These are phyloP conservation scores for Oldenlandia corymbosa DNA, from an alignment of 257 asterid species.

Conservation along the genomic window DNA sequence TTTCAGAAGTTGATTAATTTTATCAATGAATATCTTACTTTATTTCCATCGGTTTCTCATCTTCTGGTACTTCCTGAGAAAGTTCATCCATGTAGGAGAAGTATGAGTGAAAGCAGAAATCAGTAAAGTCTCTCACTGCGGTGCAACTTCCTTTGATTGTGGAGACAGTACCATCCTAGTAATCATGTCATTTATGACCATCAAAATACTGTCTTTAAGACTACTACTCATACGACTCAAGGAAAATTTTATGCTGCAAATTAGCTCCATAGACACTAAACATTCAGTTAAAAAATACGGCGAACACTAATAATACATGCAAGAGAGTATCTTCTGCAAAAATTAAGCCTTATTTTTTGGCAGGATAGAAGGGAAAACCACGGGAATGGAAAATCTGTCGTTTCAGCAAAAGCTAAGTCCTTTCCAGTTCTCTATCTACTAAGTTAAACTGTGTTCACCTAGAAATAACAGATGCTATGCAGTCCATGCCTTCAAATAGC, in stretches of 20 bases:
- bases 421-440: too few species aligned
- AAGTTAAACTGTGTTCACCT: neutral
- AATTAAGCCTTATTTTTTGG: too few species aligned
- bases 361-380: neutral
- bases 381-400: too few species aligned
- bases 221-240: neutral
- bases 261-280: neutral
- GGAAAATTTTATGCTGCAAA: neutral
- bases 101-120: constrained; percentile 90
- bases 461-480: neutral
- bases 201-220: constrained; percentile 2
- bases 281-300: neutral
- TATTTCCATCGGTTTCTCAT: constrained; percentile 63
- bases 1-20: neutral
- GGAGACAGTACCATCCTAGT: constrained; percentile 70
- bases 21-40: constrained; percentile 34
- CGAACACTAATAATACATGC: neutral
- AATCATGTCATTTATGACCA: constrained; percentile 20
- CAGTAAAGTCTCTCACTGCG: constrained; percentile 66
- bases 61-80: constrained; percentile 45
- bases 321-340: neutral
- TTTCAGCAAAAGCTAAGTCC: too few species aligned
- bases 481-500: neutral
- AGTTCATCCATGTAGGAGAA: constrained; percentile 91
- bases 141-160: constrained; percentile 66